Percentiles rank a stretch among this genome's conserved stretches.
Evolutionary conservation across 805 yeast species (phyloP).

Genomic region (Diddensiella transvaalensis): DNA sequence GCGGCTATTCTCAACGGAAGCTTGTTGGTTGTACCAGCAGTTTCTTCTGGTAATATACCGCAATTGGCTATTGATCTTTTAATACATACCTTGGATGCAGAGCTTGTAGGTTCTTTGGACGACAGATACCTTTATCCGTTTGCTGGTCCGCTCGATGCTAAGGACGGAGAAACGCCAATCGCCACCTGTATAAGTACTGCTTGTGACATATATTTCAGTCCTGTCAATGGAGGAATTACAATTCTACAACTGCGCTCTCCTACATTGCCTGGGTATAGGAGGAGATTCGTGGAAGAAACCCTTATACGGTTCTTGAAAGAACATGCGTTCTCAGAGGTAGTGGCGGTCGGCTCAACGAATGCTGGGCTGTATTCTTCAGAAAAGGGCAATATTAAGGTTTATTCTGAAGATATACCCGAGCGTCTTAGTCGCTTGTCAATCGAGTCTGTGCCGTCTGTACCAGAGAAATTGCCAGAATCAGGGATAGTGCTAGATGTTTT

Average conservation of each 20-base stretch:
- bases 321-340: slow-evolving; percentile 42
- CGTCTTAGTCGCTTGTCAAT: slow-evolving; percentile 12
- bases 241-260: slow-evolving; percentile 85
- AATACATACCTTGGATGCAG: slow-evolving; percentile 55
- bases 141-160: slow-evolving; percentile 69
- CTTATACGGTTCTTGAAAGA: slow-evolving; percentile 46
- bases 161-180: slow-evolving; percentile 3
- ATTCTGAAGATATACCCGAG: slow-evolving; percentile 11
- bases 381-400: neutral
- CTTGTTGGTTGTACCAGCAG: slow-evolving; percentile 61
- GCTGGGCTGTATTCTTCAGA: slow-evolving; percentile 40
- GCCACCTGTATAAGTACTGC: slow-evolving; percentile 50
- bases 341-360: slow-evolving; percentile 70
- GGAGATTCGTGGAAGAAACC: slow-evolving; percentile 49
- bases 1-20: neutral
- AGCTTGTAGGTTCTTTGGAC: slow-evolving; percentile 54
- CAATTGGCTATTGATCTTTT: slow-evolving; percentile 76
- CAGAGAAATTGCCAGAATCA: slow-evolving; percentile 21
- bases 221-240: slow-evolving; percentile 39
- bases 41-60: slow-evolving; percentile 86
- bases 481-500: slow-evolving; percentile 32
- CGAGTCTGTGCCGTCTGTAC: slow-evolving; percentile 1
- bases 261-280: slow-evolving; percentile 59
- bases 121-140: slow-evolving; percentile 71
- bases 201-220: slow-evolving; percentile 57